Percentiles rank a stretch among this genome's conserved stretches.
phyloP scores from a whole-genome alignment of 257 asterid genomes.

The Solanum lycopersicoides region DNA sequence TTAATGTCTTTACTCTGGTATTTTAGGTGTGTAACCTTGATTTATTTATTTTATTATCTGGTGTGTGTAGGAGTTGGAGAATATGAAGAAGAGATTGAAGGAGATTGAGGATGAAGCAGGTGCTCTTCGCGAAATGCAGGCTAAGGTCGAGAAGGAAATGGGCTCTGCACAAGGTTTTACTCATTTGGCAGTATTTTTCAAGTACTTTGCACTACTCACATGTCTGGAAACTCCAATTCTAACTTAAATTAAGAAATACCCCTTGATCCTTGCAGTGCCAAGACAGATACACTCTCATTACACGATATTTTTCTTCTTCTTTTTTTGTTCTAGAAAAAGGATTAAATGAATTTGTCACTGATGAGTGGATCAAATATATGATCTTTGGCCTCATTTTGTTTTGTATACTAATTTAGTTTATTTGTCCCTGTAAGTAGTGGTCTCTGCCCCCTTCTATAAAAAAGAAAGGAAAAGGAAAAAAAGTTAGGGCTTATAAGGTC shows the following conservation, averaged over 20 bases:
- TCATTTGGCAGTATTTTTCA: not conserved
- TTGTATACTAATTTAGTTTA: not conserved
- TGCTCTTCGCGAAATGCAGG: conserved; percentile 83
- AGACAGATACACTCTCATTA: not conserved
- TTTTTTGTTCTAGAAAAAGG: not conserved
- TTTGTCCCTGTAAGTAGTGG: not conserved
- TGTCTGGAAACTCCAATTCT: not conserved
- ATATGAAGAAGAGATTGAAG: conserved; percentile 59
- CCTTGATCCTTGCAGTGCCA: not conserved
- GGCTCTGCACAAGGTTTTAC: conserved; percentile 46
- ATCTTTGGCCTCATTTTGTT: not conserved
- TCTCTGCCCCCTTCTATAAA: not conserved
- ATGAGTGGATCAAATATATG: not conserved
- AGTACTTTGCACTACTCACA: not conserved
- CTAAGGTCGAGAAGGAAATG: conserved; percentile 74
- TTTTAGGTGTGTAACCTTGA: not conserved
- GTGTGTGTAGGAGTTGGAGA: conserved; percentile 56
- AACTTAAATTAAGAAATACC: not conserved
- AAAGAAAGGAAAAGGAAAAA: not conserved
- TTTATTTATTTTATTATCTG: not conserved
- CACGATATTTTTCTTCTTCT: not conserved
- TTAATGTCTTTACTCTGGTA: not conserved
- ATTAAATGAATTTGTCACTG: not conserved
- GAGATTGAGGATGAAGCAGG: conserved; percentile 84
- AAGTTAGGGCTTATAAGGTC: not conserved